Base-by-base conservation (phyloP, 805 yeast species). In the Starmerella scarabaei region DNA sequence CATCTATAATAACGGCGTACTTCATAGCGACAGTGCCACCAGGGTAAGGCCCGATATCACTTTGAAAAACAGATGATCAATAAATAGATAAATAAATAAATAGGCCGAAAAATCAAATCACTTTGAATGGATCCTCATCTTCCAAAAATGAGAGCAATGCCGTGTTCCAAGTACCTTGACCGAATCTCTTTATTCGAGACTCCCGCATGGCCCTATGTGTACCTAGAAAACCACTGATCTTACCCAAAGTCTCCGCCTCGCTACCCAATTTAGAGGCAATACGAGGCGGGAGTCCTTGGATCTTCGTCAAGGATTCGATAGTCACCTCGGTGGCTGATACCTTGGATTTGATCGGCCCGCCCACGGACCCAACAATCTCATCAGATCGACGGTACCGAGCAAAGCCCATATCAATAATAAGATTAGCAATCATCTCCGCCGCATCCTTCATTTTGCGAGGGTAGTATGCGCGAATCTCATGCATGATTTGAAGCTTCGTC, bases 1-100 rank as follows among this genome's bases (percentile, higher is more conserved):
- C 84, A 59, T 88, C 98, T 3, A 88, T 71, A 14, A 88, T 93
- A 23, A 91, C 77, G 21, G 94, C 96, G 64, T 82, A 86, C 32
- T 50, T 53, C 53, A 47, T 47, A 24, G 9, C 9, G 19, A 20
- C n/a, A 11, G 7, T 9, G 16, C 7, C 31, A n/a, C n/a, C n/a
- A n/a, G n/a, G n/a, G n/a, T n/a, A n/a, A n/a, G n/a, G n/a, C n/a
- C n/a, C n/a, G n/a, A n/a, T n/a, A n/a, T n/a, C n/a, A n/a, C n/a
- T n/a, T n/a, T n/a, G n/a, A 17, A 12, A 5, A 17, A 30, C 34
- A 7, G 31, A 7, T n/a, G 17, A 9, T 12, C 16, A n/a, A n/a
- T 9, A n/a, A 12, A 30, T 16, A 6, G 8, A 11, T 16, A 30
- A 16, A n/a, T 16, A 30, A 30, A 15, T 8, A 30, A 30, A 15